Evolutionary conservation across 2,329 filamentous ascomycete genomes (phyloP).

Genomic region (Beauveria sp.): DNA sequence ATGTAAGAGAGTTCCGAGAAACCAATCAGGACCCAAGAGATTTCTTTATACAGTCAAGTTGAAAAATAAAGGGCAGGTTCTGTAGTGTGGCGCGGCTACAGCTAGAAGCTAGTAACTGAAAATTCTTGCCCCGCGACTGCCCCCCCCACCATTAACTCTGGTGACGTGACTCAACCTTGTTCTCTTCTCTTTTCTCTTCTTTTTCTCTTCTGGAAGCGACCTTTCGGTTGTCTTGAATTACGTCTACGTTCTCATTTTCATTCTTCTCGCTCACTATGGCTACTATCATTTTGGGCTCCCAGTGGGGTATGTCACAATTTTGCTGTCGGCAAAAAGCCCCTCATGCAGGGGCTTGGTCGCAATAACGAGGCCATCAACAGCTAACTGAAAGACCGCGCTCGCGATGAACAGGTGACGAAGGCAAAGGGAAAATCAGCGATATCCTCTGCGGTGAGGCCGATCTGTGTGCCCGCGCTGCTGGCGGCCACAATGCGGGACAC

Average conservation of each 20-base stretch:
- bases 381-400: background rate
- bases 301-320: conserved; percentile 28
- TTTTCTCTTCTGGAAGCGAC: conserved; percentile 8
- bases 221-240: background rate
- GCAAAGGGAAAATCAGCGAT: conserved; percentile 28
- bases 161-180: background rate
- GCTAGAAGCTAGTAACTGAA: background rate
- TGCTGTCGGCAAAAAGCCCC: background rate
- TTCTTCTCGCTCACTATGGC: conserved; percentile 15
- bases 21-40: no score
- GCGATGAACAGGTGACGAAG: background rate
- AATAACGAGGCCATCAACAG: background rate
- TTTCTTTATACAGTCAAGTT: no score
- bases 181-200: conserved; percentile 9
- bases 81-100: background rate
- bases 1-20: no score
- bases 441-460: conserved; percentile 25
- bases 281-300: conserved; percentile 28
- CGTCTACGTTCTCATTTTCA: background rate
- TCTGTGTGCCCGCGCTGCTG: conserved; percentile 26
- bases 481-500: conserved; percentile 18
- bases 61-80: background rate
- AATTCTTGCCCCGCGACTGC: background rate
- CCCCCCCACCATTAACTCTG: background rate
- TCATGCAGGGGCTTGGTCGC: background rate